Base-by-base conservation (phyloP, 176 grass and related monocot species). In the Musa beccarii region DNA sequence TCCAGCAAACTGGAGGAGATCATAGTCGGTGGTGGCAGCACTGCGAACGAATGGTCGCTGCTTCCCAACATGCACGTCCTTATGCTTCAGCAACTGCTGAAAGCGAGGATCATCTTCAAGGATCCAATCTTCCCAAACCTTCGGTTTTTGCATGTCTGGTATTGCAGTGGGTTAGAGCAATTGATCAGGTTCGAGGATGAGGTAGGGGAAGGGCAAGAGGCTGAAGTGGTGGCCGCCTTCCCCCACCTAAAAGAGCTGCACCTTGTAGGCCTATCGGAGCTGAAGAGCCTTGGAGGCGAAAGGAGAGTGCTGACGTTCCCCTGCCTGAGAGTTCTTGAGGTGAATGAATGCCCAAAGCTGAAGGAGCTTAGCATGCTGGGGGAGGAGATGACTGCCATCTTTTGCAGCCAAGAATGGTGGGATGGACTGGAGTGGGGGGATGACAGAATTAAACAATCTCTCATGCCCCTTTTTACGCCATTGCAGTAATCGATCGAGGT, bases 301-400 rank as follows among this genome's bases (percentile, higher is more conserved):
- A 34, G 57, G 57, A 61, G 64, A 22, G 64, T 67, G 64, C 2
- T 67, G 64, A 25, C 2, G 14, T 67, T 67, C 23, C 64, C 64
- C 64, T 15, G 64, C 64, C 14, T 67, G 64, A 67, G 64, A 67
- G 64, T 67, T 67, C 10, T 67, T 21, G 12, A 67, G 64, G 64
- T 67, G 64, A 67, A 67, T 5, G 64, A 67, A 10, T 67, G 64
- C 11, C 64, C 64, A 13, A 67, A 67, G 25, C 64, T 67, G 12
- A 67, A 67, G 64, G 64, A 67, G 26, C 24, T 67, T 9, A 43
- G 64, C 7, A 29, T 67, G 5, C 14, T 14, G 2, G 64, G 64
- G 14, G 64, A 67, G 4, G 25, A 29, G 12, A 10, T 67, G 64
- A 67, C 23, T 11, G 11, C 14, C 24, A 67, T 67, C 64, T 22